phyloP scores from a whole-genome alignment of 2,329 filamentous ascomycete genomes.

The Chaetomium globosum region DNA sequence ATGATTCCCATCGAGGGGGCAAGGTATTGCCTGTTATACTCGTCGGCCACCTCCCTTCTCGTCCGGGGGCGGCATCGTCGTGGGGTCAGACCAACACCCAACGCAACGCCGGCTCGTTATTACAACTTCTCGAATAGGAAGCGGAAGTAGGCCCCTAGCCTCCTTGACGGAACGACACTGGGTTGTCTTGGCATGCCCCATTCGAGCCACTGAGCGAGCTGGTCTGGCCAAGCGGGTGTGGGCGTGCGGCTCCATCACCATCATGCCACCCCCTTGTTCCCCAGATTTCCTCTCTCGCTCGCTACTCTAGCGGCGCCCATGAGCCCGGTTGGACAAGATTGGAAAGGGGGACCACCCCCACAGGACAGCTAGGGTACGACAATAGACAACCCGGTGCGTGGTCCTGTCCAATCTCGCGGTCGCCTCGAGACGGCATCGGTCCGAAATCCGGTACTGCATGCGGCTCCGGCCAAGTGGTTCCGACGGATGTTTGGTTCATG shows the following conservation, averaged over 20 bases:
- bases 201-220: slow-evolving; percentile 8
- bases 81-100: background rate
- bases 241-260: slow-evolving; percentile 17
- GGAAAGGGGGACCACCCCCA: background rate
- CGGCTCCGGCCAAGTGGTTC: slow-evolving; percentile 13
- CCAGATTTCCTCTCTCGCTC: slow-evolving; percentile 5
- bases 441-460: slow-evolving; percentile 17
- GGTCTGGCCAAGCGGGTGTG: slow-evolving; percentile 2
- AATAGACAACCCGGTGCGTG: background rate
- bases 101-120: slow-evolving; percentile 7
- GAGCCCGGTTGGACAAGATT: slow-evolving; percentile 17
- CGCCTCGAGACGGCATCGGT: slow-evolving; percentile 16
- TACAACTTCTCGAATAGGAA: slow-evolving; percentile 27
- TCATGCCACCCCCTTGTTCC: slow-evolving; percentile 6
- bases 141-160: slow-evolving; percentile 26
- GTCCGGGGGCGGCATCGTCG: slow-evolving; percentile 2
- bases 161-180: slow-evolving; percentile 27
- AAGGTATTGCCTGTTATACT: background rate
- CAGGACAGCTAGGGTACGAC: background rate
- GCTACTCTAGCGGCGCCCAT: slow-evolving; percentile 3
- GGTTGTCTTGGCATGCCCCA: slow-evolving; percentile 26
- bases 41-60: background rate
- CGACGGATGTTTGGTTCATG: slow-evolving; percentile 16
- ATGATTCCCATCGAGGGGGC: background rate
- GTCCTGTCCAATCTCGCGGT: slow-evolving; percentile 6